Percentiles rank a stretch among this genome's conserved stretches.
Evolutionary conservation across 768 basidiomycete genomes (phyloP).

Genomic region (Pleurotus eryngii): DNA sequence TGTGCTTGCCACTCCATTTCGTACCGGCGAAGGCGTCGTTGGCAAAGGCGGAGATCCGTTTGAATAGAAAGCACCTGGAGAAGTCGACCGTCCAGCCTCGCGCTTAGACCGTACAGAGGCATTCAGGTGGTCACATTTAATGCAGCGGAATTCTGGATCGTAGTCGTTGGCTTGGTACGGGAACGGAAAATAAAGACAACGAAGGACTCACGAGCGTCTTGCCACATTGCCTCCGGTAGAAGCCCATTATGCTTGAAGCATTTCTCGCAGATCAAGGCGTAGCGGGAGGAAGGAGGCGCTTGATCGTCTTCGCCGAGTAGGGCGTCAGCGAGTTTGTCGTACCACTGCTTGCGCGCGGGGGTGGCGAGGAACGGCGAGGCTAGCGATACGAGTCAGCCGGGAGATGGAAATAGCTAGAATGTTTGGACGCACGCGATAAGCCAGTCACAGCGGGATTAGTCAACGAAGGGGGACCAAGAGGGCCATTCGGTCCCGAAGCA

Average conservation of each 20-base stretch:
- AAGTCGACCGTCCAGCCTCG: slow-evolving; percentile 14
- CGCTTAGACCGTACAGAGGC: slow-evolving; percentile 38
- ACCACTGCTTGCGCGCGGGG: slow-evolving; percentile 71
- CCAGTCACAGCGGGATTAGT: slow-evolving; percentile 10
- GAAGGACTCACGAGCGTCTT: slow-evolving; percentile 68
- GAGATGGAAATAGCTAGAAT: too few species aligned
- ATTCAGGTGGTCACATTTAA: slow-evolving; percentile 85
- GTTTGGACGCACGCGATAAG: background rate
- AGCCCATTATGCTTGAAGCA: slow-evolving; percentile 90
- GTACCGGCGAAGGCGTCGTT: background rate
- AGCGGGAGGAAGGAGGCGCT: slow-evolving; percentile 49
- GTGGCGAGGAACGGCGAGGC: slow-evolving; percentile 16
- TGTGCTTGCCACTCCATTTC: background rate
- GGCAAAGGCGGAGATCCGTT: slow-evolving; percentile 2
- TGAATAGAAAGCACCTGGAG: slow-evolving; percentile 16
- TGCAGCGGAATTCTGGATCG: slow-evolving; percentile 74
- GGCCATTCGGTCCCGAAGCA: slow-evolving; percentile 9
- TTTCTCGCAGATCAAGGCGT: slow-evolving; percentile 84
- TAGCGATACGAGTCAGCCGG: background rate
- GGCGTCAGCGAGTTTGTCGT: slow-evolving; percentile 84
- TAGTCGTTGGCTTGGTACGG: slow-evolving; percentile 1
- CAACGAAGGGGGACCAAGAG: slow-evolving; percentile 30
- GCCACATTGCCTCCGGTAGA: slow-evolving; percentile 78
- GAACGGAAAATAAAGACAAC: background rate
- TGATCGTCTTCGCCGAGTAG: slow-evolving; percentile 77